phyloP scores from a whole-genome alignment of 495 filamentous ascomycete species.

The Lindgomyces ingoldianus region DNA sequence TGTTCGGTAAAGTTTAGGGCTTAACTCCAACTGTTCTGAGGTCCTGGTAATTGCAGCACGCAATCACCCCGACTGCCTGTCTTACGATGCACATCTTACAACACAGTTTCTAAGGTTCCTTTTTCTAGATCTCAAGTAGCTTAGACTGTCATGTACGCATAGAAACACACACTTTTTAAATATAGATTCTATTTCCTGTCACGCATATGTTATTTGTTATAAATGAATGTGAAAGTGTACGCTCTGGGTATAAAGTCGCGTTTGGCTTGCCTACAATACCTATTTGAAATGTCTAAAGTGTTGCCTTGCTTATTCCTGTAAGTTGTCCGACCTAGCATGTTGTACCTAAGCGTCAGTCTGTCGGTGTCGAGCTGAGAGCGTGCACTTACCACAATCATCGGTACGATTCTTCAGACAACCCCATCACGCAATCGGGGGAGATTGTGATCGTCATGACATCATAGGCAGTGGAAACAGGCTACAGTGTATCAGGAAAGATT shows the following conservation, averaged over 20 bases:
- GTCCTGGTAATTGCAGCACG: slow-evolving; percentile 10
- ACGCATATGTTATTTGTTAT: slow-evolving; percentile 8
- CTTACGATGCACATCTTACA: slow-evolving; percentile 13
- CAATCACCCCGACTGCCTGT: slow-evolving; percentile 6
- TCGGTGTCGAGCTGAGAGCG: slow-evolving; percentile 12
- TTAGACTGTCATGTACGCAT: slow-evolving; percentile 12
- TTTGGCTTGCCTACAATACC: slow-evolving; percentile 14
- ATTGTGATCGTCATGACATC: slow-evolving; percentile 10
- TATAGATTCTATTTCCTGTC: slow-evolving; percentile 13
- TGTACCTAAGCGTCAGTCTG: slow-evolving; percentile 11
- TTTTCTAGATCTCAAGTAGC: slow-evolving; percentile 13
- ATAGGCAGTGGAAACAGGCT: slow-evolving; percentile 11
- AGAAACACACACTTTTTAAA: slow-evolving; percentile 8
- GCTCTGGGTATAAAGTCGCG: slow-evolving; percentile 13
- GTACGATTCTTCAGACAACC: slow-evolving; percentile 11
- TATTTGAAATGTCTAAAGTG: slow-evolving; percentile 12
- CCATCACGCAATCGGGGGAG: slow-evolving; percentile 7
- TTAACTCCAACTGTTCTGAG: slow-evolving; percentile 12
- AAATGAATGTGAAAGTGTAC: slow-evolving; percentile 12
- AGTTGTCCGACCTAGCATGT: slow-evolving; percentile 11
- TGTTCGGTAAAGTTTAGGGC: slow-evolving; percentile 8
- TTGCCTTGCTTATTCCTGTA: slow-evolving; percentile 10
- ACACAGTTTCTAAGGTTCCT: slow-evolving; percentile 3
- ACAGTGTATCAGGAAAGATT: slow-evolving; percentile 14
- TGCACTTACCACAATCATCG: slow-evolving; percentile 7